A percentile compares a stretch with the other conserved stretches of the same genome.
Evolutionary conservation across 805 yeast genomes (phyloP).

Genomic region (Candida caryicola): DNA sequence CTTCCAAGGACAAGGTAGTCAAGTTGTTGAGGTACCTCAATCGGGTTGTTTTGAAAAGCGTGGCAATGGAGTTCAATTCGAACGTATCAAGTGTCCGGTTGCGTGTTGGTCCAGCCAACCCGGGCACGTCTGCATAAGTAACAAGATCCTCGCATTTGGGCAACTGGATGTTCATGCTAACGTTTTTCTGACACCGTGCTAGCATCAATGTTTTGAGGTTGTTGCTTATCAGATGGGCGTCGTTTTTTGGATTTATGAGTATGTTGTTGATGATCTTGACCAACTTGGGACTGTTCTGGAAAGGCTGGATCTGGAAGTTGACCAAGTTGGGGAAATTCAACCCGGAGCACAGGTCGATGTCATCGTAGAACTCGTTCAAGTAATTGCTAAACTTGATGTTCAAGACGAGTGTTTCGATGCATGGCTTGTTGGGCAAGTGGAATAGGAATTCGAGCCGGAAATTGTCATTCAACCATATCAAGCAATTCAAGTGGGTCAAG

Average conservation of each 20-base stretch:
- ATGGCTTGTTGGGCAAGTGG: conserved; percentile 27
- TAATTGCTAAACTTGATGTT: conserved; percentile 28
- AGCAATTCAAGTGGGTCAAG: conserved; percentile 25
- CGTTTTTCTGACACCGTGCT: conserved; percentile 18
- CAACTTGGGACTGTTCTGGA: conserved; percentile 22
- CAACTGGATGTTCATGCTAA: conserved; percentile 6
- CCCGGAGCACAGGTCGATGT: conserved; percentile 9
- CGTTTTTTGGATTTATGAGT: conserved; percentile 8
- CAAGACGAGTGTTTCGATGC: conserved; percentile 24
- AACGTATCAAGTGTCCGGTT: background rate
- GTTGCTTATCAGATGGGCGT: conserved; percentile 7
- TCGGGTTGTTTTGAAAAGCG: conserved; percentile 12
- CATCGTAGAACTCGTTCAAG: conserved; percentile 13
- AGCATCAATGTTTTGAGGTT: conserved; percentile 18
- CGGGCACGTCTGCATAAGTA: background rate
- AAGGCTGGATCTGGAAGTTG: conserved; percentile 36
- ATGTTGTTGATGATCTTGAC: conserved; percentile 17
- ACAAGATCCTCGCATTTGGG: conserved; percentile 18
- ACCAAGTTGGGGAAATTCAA: conserved; percentile 26
- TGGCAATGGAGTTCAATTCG: conserved; percentile 6
- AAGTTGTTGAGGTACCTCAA: conserved; percentile 14
- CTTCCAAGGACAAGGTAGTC: conserved; percentile 20
- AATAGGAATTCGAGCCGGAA: conserved; percentile 27
- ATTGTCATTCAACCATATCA: conserved; percentile 32
- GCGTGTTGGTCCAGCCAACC: too few relatives aligned